A percentile compares a stretch with the other conserved stretches of the same genome.
Conservation (phyloP, 345 rosid species). For the Moricandia arvensis region DNA sequence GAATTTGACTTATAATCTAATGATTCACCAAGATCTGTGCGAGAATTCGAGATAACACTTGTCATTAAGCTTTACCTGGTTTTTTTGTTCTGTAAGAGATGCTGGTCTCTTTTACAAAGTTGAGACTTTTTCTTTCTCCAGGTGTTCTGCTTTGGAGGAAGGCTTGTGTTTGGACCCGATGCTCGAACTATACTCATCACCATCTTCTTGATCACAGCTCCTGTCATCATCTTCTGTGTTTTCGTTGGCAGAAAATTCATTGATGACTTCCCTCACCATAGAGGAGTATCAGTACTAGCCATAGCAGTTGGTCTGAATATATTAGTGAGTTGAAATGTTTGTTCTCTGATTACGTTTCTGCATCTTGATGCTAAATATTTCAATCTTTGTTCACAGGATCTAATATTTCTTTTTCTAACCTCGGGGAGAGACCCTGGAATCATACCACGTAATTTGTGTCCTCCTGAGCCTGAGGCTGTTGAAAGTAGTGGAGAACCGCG, state of each 20-base stretch:
- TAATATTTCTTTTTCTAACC: constrained; percentile 67
- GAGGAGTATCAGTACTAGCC: constrained; percentile 65
- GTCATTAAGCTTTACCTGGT: neutral
- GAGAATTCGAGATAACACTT: neutral
- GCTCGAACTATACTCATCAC: constrained; percentile 62
- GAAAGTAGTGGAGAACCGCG: constrained; percentile 44
- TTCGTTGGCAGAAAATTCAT: constrained; percentile 70
- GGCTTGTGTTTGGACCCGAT: constrained; percentile 97
- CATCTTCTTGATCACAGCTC: constrained; percentile 66
- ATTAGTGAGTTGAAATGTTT: constrained; percentile 49
- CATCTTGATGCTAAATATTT: neutral
- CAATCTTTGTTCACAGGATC: constrained; percentile 46
- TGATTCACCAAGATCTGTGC: constrained; percentile 6
- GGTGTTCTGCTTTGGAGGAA: constrained; percentile 71
- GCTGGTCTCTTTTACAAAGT: neutral
- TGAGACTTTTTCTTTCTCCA: constrained; percentile 23
- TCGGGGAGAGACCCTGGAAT: constrained; percentile 98
- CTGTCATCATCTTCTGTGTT: constrained; percentile 67
- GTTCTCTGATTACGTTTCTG: neutral
- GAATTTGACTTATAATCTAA: neutral
- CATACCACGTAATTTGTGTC: constrained; percentile 67
- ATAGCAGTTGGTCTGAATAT: constrained; percentile 47
- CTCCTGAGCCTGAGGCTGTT: constrained; percentile 68
- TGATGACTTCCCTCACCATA: constrained; percentile 63
- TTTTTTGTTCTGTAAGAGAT: neutral